Base-by-base conservation (phyloP, 202 grass and related monocot species). In the Setaria viridis region DNA sequence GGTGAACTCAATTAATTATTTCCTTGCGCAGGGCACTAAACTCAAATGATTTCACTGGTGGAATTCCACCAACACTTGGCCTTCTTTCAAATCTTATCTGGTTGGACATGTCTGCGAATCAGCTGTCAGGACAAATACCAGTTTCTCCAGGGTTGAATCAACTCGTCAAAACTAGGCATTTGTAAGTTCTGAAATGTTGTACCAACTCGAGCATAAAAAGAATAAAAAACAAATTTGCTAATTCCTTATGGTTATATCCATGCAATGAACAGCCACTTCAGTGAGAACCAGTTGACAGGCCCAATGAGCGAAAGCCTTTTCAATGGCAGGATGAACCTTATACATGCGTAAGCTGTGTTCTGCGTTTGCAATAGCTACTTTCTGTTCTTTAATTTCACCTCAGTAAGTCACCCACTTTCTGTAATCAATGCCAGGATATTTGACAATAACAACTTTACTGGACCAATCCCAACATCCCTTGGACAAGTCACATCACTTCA, bases 231-330 rank as follows among this genome's bases (percentile, higher is more conserved):
- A 55, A 81, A 67, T 85, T 35, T 76, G 16, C 15, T 85, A 79
- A 64, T 49, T 76, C 48, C 12, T 51, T 58, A 89, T 14, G 57
- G 64, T 62, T 89, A 46, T 46, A 42, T 92, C 32, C 55, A 72
- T 86, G 29, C 76, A 66, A 63, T 90, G n/a, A 69, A 81, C 79
- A 99, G 96, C 65, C 96, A 99, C 89, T 99, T 99, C 87, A 99
- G 91, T 34, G 80, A 85, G 82, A 99, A 99, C 82, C 78, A 94
- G 84, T 83, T 99, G 84, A 88, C 88, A 90, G 96, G 93, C 9
- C 76, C 59, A 29, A 56, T 99, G 33, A 81, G 81, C 15, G 74
- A 73, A 85, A 25, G 53, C 12, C 93, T 99, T 75, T 99, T 99
- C 90, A 81, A 21, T 85, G 83, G 15, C 65, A 49, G 70, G 7